These are phyloP conservation scores for Plasmodium gonderi DNA, from an alignment of 169 alveolate species.

Conservation along the genomic window DNA sequence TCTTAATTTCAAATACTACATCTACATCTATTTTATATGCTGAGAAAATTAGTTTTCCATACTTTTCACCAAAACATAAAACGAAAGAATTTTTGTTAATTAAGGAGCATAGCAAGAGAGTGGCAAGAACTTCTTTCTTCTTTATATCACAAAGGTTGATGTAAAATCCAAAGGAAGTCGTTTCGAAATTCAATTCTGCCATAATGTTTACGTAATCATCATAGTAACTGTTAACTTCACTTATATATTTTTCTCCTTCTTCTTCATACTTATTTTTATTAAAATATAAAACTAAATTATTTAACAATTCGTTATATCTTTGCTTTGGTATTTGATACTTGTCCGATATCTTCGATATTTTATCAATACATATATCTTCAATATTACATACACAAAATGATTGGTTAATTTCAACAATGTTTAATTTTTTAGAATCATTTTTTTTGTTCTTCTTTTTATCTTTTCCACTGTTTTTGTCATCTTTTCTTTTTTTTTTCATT, in stretches of 20 bases:
- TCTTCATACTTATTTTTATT: conserved; percentile 70
- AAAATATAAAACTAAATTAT: conserved; percentile 65
- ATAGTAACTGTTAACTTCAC: conserved; percentile 55
- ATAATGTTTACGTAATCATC: conserved; percentile 64
- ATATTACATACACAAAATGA: conserved; percentile 67
- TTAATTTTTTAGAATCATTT: conserved; percentile 46
- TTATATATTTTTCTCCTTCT: conserved; percentile 72
- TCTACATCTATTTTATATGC: conserved; percentile 72
- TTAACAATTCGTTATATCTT: conserved; percentile 50
- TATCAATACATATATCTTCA: conserved; percentile 72
- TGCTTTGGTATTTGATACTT: conserved; percentile 60
- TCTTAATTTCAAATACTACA: conserved; percentile 55
- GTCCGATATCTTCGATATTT: conserved; percentile 20
- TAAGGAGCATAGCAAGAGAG: conserved; percentile 38
- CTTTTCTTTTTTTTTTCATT: neutral
- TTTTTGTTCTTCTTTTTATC: conserved; percentile 37
- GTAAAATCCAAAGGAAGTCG: conserved; percentile 63
- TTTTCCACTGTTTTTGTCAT: neutral
- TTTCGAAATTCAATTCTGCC: conserved; percentile 64
- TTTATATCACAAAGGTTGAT: conserved; percentile 46
- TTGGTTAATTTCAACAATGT: conserved; percentile 60
- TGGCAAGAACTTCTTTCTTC: conserved; percentile 66
- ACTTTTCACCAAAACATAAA: conserved; percentile 58
- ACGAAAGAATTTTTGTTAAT: conserved; percentile 67
- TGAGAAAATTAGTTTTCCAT: conserved; percentile 66